phyloP scores from a whole-genome alignment of 371 early-diverging fungal genomes.

The Lichtheimia hyalospora region DNA sequence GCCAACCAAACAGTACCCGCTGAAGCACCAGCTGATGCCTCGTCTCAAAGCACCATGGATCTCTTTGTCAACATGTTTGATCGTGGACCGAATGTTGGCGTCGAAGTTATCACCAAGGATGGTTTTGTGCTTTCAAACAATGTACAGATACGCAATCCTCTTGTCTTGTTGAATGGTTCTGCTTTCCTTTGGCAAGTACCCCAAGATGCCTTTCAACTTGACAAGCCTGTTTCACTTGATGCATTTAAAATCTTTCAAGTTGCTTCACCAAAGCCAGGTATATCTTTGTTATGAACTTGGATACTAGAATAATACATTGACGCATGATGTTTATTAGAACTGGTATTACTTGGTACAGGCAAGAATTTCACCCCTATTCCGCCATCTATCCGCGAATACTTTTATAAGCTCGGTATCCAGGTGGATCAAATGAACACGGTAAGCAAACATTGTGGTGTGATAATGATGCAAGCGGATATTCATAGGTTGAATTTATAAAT shows the following conservation, averaged over 20 bases:
- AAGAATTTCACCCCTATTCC: not conserved
- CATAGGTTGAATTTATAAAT: not conserved
- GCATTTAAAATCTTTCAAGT: conserved; percentile 51
- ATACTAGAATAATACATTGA: no score
- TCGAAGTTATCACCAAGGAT: conserved; percentile 45
- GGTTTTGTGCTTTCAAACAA: conserved; percentile 54
- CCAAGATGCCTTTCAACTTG: conserved; percentile 24
- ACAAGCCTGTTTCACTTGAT: conserved; percentile 32
- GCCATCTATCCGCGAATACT: conserved; percentile 23
- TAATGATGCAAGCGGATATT: not conserved
- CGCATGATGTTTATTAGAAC: not conserved
- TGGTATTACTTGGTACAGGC: not conserved
- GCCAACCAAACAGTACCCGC: conserved; percentile 16
- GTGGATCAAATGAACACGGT: conserved; percentile 68
- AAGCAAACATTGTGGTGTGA: conserved; percentile 11
- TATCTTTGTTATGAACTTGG: not conserved
- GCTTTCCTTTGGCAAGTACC: conserved; percentile 53
- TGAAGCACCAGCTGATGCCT: conserved; percentile 13
- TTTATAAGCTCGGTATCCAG: conserved; percentile 56
- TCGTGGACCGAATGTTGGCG: conserved; percentile 46
- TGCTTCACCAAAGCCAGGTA: conserved; percentile 51
- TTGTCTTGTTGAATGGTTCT: conserved; percentile 50
- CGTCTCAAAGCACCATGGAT: conserved; percentile 11
- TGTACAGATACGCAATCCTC: conserved; percentile 38
- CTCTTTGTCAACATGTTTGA: conserved; percentile 57